These are phyloP conservation scores for Mycena sp. DNA, from an alignment of 1,284 basidiomycete genomes.

Conservation along the genomic window DNA sequence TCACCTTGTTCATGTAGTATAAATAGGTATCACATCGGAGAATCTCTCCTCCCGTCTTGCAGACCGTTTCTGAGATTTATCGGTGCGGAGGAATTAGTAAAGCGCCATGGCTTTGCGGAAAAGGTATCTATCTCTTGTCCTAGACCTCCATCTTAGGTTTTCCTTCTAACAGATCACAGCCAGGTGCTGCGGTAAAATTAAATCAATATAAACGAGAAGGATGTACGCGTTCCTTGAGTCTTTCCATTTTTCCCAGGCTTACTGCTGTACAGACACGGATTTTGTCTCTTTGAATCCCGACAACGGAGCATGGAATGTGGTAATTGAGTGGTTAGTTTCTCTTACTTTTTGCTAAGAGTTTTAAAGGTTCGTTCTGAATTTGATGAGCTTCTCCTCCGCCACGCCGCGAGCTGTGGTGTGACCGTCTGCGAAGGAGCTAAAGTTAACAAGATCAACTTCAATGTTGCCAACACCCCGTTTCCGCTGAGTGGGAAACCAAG, in stretches of 20 bases:
- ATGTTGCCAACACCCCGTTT: slow-evolving; percentile 37
- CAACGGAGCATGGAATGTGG: slow-evolving; percentile 64
- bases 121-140: slow-evolving; percentile 46
- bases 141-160: background rate
- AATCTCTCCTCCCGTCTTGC: slow-evolving; percentile 55
- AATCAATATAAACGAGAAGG: slow-evolving; percentile 50
- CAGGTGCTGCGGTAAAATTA: slow-evolving; percentile 54
- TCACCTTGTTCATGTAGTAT: background rate
- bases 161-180: slow-evolving; percentile 35
- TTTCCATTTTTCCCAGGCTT: slow-evolving; percentile 59
- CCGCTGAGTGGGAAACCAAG: slow-evolving; percentile 46
- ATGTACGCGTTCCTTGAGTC: slow-evolving; percentile 37
- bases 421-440: slow-evolving; percentile 49
- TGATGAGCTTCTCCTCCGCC: slow-evolving; percentile 43
- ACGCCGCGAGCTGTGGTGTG: slow-evolving; percentile 46
- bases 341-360: slow-evolving; percentile 50
- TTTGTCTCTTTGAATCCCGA: slow-evolving; percentile 35
- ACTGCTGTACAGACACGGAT: slow-evolving; percentile 46
- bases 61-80: slow-evolving; percentile 52
- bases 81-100: slow-evolving; percentile 48
- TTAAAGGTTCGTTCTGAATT: slow-evolving; percentile 49
- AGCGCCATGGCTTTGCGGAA: slow-evolving; percentile 47
- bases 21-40: slow-evolving; percentile 48
- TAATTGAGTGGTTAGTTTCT: slow-evolving; percentile 40
- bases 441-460: slow-evolving; percentile 48